Evolutionary conservation across 2,329 filamentous ascomycete genomes (phyloP).

Genomic region (Botrytis paeoniae): DNA sequence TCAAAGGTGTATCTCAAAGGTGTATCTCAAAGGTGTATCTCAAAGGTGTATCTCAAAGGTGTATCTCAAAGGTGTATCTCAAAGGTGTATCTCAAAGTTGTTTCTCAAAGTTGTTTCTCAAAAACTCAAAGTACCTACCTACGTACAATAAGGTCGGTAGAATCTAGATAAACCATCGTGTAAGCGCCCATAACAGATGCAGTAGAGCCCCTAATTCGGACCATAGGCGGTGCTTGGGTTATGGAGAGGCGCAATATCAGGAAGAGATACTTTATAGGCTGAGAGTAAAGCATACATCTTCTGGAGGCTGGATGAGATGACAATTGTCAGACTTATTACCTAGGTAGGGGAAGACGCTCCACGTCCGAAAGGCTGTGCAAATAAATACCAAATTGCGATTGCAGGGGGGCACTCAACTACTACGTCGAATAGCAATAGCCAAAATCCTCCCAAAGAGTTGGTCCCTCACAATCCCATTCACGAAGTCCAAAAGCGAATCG

Average conservation of each 20-base stretch:
- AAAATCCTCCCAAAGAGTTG: neutral
- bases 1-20: too few species aligned
- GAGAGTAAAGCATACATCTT: neutral
- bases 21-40: too few species aligned
- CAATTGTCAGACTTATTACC: neutral
- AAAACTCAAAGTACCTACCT: neutral
- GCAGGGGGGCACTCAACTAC: neutral
- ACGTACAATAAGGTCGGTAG: neutral
- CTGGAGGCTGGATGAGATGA: neutral
- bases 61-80: too few species aligned
- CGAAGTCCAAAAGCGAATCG: neutral
- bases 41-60: too few species aligned
- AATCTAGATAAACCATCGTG: neutral
- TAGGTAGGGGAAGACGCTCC: neutral
- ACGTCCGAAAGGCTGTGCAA: slow-evolving; percentile 16
- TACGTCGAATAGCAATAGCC: neutral
- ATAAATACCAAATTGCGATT: slow-evolving; percentile 17
- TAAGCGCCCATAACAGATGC: neutral
- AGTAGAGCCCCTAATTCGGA: neutral
- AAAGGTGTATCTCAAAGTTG: too few species aligned
- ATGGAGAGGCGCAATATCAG: neutral
- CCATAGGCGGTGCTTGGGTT: neutral
- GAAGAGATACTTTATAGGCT: neutral
- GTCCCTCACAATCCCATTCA: neutral
- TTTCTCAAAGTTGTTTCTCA: neutral